phyloP scores from a whole-genome alignment of 2,329 filamentous ascomycete genomes.

The Diaporthe citrichinensis region DNA sequence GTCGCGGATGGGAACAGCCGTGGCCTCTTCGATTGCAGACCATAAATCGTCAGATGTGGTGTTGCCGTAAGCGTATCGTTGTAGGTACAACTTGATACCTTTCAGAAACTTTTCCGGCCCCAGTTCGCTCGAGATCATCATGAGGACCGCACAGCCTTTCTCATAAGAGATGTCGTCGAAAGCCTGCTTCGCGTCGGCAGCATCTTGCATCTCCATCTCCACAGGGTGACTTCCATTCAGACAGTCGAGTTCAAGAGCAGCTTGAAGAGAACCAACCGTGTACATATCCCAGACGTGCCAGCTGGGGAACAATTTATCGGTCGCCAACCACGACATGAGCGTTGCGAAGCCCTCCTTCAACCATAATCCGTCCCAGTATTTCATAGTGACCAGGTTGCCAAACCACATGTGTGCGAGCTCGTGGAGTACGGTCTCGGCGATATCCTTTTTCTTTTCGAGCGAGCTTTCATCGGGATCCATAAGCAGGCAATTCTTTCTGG shows the following conservation, averaged over 20 bases:
- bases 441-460: constrained; percentile 88
- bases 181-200: constrained; percentile 95
- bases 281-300: constrained; percentile 99
- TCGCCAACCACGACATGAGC: constrained; percentile 95
- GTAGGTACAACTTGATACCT: constrained; percentile 91
- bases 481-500: constrained; percentile 93
- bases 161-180: constrained; percentile 97
- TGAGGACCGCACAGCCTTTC: constrained; percentile 95
- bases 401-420: constrained; percentile 99
- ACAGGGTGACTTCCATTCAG: constrained; percentile 95
- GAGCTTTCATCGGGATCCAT: constrained; percentile 95
- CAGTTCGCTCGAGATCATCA: constrained; percentile 95
- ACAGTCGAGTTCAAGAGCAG: constrained; percentile 89
- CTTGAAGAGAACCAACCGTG: constrained; percentile 93
- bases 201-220: constrained; percentile 92
- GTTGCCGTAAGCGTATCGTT: constrained; percentile 87
- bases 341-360: constrained; percentile 98
- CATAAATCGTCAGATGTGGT: constrained; percentile 93
- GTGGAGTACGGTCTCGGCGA: constrained; percentile 97
- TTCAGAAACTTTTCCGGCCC: constrained; percentile 89
- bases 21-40: constrained; percentile 88
- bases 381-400: constrained; percentile 96
- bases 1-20: constrained; percentile 84
- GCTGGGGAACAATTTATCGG: constrained; percentile 92
- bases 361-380: constrained; percentile 98